phyloP scores from a whole-genome alignment of 163 green algal species.

The Volvox carteri region DNA sequence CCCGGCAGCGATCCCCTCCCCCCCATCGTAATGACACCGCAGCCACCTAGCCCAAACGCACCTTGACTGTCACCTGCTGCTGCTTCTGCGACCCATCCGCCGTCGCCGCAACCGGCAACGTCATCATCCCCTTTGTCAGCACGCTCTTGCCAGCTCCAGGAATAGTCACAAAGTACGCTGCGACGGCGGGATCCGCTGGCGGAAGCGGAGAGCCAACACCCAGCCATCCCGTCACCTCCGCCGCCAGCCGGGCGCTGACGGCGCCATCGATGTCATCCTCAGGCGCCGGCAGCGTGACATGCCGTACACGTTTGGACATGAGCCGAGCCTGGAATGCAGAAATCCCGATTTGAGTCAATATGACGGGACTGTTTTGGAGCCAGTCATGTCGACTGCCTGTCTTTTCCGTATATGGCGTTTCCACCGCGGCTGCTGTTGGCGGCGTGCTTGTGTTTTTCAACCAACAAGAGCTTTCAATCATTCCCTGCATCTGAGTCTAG shows the following conservation, averaged over 20 bases:
- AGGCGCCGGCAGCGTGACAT: background rate
- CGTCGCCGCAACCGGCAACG: background rate
- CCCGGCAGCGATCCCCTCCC: too few relatives aligned
- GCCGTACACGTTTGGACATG: slow-evolving; percentile 7
- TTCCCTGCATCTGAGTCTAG: too few relatives aligned
- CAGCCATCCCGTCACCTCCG: slow-evolving; percentile 52
- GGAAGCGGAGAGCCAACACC: slow-evolving; percentile 52
- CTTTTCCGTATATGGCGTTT: too few relatives aligned
- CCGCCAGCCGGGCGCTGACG: slow-evolving; percentile 43
- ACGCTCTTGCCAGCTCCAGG: slow-evolving; percentile 57
- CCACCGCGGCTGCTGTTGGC: too few relatives aligned
- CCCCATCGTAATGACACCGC: too few relatives aligned
- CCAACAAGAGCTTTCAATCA: too few relatives aligned
- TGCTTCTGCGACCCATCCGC: background rate
- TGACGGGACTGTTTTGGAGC: too few relatives aligned
- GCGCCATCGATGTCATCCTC: slow-evolving; percentile 44
- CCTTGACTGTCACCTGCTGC: slow-evolving; percentile 35
- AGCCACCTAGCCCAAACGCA: too few relatives aligned
- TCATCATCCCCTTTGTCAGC: slow-evolving; percentile 7
- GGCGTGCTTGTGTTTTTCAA: too few relatives aligned
- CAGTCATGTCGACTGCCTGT: too few relatives aligned
- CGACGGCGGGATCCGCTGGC: slow-evolving; percentile 52
- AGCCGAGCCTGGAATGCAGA: too few relatives aligned
- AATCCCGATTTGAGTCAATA: too few relatives aligned
- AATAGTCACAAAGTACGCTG: slow-evolving; percentile 63